Evolutionary conservation across 2,329 filamentous ascomycete species (phyloP), one percentile per base, ranked within the genome.

Genomic region (Sarocladium brachiariae): DNA sequence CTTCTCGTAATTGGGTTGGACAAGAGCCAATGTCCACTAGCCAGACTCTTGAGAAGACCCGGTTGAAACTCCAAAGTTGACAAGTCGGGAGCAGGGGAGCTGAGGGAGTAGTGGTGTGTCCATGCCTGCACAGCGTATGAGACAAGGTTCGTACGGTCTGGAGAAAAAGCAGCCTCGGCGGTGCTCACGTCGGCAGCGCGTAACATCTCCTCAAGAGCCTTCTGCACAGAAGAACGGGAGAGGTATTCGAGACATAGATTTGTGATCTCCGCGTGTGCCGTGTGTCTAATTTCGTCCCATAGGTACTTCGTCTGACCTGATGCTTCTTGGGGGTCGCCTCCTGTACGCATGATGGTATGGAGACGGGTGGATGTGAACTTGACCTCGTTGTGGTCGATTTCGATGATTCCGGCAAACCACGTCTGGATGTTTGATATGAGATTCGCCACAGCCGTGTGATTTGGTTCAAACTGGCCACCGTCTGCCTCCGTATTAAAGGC

Each of bases 61-160:
- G 27, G 8, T 7, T 52, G 46, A 5, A 47, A 43, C 11, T 50
- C 18, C 21, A 54, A 8, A 7, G 37, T 30, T 31, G 34, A 33
- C 31, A 54, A 33, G 4, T 50, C 51, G 10, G 43, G 31, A 7
- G 21, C 50, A 10, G 52, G 41, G 3, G 39, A 24, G 41, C 50
- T 47, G 7, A 50, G 39, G 4, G 50, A 6, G 14, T 31, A 54
- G 13, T 54, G 52, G 48, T 54, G 39, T 2, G 51, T 52, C 52
- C 52, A 54, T 7, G 52, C 52, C 11, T 54, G 52, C 14, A 54
- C 30, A 27, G 52, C 50, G 23, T 54, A 54, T 21, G 52, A 52
- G 13, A 46, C 48, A 14, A 54, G 11, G 11, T 43, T 52, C 14
- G 39, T 37, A 19, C 50, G 16, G 30, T 54, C 51, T 19, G 50